Percentiles rank a stretch among this genome's conserved stretches.
Conservation (phyloP, 2,329 filamentous ascomycete genomes). For the Alternaria arborescens region DNA sequence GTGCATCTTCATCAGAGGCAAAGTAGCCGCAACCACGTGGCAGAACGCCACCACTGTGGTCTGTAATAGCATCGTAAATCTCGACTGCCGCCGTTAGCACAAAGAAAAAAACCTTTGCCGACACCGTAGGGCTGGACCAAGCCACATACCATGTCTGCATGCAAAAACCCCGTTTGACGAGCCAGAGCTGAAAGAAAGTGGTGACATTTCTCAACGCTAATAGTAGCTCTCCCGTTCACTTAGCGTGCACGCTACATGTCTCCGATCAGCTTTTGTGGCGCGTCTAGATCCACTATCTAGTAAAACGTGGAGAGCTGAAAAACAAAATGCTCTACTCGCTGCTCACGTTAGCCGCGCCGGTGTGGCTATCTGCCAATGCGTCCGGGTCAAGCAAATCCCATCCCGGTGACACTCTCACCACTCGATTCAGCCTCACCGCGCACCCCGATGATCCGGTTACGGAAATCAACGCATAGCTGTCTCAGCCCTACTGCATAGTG, state of each 20-base stretch:
- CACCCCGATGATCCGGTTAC: neutral
- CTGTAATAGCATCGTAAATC: neutral
- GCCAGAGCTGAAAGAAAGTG: neutral
- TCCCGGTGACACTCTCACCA: neutral
- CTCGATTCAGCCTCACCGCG: neutral
- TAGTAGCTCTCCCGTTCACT: neutral
- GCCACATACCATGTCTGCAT: neutral
- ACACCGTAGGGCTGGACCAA: slow-evolving; percentile 1
- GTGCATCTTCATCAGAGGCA: neutral
- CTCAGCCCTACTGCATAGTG: neutral
- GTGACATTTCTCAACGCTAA: neutral
- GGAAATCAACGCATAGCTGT: neutral
- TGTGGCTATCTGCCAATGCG: neutral
- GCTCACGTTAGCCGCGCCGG: neutral
- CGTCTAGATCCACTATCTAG: slow-evolving; percentile 1
- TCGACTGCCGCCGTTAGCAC: neutral
- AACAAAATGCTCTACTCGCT: neutral
- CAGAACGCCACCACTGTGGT: neutral
- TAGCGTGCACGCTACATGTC: slow-evolving; percentile 1
- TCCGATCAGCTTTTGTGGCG: neutral
- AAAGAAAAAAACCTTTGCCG: neutral
- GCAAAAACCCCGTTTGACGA: neutral
- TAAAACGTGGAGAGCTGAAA: slow-evolving; percentile 10
- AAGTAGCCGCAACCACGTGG: neutral
- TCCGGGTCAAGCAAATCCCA: neutral